These are phyloP conservation scores for Ustilaginoidea virens DNA, from an alignment of 2,329 filamentous ascomycete species.

Conservation along the genomic window DNA sequence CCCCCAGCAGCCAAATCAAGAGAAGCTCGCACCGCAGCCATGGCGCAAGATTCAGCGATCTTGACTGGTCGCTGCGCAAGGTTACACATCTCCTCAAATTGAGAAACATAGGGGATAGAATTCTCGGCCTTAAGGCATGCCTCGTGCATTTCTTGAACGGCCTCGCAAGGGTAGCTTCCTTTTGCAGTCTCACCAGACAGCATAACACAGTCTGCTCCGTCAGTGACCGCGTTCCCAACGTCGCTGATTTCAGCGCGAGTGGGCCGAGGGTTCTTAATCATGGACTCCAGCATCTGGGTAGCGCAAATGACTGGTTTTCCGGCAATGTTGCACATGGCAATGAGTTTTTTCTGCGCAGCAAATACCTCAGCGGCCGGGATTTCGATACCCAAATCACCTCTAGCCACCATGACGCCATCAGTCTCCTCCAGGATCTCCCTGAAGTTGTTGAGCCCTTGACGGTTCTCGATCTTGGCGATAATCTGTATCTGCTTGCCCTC, in stretches of 20 bases:
- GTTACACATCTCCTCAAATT: slow-evolving; percentile 88
- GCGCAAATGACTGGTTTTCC: slow-evolving; percentile 98
- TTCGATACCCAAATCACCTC: slow-evolving; percentile 91
- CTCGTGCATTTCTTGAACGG: slow-evolving; percentile 96
- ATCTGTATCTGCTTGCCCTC: slow-evolving; percentile 96
- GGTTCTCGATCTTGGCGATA: slow-evolving; percentile 99
- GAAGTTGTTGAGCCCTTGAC: slow-evolving; percentile 99
- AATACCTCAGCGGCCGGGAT: slow-evolving; percentile 98
- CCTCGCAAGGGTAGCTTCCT: slow-evolving; percentile 83
- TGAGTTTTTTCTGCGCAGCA: slow-evolving; percentile 99
- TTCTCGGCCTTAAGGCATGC: slow-evolving; percentile 94
- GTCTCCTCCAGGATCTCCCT: slow-evolving; percentile 90
- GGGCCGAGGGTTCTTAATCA: slow-evolving; percentile 99
- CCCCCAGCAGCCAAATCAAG: slow-evolving; percentile 93
- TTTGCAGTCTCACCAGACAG: slow-evolving; percentile 98
- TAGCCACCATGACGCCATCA: slow-evolving; percentile 98
- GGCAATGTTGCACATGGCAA: slow-evolving; percentile 98
- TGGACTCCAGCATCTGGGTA: slow-evolving; percentile 99
- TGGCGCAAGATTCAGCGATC: slow-evolving; percentile 86
- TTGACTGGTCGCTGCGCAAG: slow-evolving; percentile 70
- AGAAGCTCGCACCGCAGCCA: slow-evolving; percentile 90
- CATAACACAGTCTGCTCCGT: slow-evolving; percentile 99
- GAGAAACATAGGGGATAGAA: slow-evolving; percentile 89
- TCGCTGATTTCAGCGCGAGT: slow-evolving; percentile 98
- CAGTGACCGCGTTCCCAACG: slow-evolving; percentile 93